Evolutionary conservation across 257 asterid species (phyloP).

Genomic region (Orobanche coerulescens): DNA sequence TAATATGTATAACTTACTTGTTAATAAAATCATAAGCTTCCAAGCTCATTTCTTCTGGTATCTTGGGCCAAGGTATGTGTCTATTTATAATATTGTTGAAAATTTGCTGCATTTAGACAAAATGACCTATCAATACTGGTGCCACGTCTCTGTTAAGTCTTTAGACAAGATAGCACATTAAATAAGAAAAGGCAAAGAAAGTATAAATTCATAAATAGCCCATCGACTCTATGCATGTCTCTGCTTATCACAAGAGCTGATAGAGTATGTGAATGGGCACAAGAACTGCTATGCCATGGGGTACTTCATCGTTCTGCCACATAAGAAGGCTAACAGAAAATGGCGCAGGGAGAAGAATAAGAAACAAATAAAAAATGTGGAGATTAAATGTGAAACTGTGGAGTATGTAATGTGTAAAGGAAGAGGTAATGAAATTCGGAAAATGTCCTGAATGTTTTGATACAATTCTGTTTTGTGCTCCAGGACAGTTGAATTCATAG

Average conservation of each 20-base stretch:
- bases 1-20: constrained; percentile 53
- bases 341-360: neutral
- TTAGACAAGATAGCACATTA: constrained; percentile 10
- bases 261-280: neutral
- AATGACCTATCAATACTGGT: constrained; percentile 25
- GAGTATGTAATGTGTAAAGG: neutral
- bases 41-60: constrained; percentile 82
- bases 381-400: neutral
- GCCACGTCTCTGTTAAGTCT: constrained; percentile 15
- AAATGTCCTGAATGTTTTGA: neutral
- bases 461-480: neutral
- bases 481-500: neutral
- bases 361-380: neutral
- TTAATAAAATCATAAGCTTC: constrained; percentile 79
- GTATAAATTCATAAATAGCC: neutral
- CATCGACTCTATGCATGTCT: neutral
- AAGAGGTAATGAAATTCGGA: neutral
- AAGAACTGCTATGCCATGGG: neutral
- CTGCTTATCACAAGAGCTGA: neutral
- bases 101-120: constrained; percentile 61
- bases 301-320: neutral
- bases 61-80: constrained; percentile 91
- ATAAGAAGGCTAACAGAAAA: neutral
- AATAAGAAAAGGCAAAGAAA: too few species aligned
- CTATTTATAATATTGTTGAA: constrained; percentile 85